phyloP scores from a whole-genome alignment of 78 protist genomes.

The Dictyostelium firmibasis region DNA sequence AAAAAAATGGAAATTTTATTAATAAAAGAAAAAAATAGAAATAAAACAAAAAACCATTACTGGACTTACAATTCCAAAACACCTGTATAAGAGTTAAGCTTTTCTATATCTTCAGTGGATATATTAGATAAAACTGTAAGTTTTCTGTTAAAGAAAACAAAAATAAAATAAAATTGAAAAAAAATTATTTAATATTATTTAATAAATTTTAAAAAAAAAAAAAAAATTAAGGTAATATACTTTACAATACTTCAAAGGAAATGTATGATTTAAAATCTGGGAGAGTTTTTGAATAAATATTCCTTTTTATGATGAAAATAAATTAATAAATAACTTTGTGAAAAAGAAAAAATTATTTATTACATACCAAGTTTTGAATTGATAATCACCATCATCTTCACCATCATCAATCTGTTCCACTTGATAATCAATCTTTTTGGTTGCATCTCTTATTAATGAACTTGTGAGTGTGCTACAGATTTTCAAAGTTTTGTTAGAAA shows the following conservation, averaged over 20 bases:
- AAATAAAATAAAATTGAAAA: too few species aligned
- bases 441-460: background rate
- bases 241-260: background rate
- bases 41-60: too few species aligned
- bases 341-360: too few species aligned
- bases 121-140: background rate
- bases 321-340: background rate
- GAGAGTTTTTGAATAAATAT: background rate
- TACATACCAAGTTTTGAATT: background rate
- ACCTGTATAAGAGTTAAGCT: background rate
- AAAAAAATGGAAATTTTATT: too few species aligned
- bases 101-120: too few species aligned
- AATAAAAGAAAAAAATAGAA: too few species aligned
- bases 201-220: too few species aligned
- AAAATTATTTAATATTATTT: too few species aligned
- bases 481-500: too few species aligned
- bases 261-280: background rate
- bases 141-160: background rate
- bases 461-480: background rate
- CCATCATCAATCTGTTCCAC: background rate
- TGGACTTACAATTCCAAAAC: background rate
- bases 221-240: background rate
- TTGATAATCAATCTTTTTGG: background rate
- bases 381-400: background rate
- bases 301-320: background rate